Evolutionary conservation across 1,284 basidiomycete species (phyloP).

Genomic region (Fereydounia khargensis): DNA sequence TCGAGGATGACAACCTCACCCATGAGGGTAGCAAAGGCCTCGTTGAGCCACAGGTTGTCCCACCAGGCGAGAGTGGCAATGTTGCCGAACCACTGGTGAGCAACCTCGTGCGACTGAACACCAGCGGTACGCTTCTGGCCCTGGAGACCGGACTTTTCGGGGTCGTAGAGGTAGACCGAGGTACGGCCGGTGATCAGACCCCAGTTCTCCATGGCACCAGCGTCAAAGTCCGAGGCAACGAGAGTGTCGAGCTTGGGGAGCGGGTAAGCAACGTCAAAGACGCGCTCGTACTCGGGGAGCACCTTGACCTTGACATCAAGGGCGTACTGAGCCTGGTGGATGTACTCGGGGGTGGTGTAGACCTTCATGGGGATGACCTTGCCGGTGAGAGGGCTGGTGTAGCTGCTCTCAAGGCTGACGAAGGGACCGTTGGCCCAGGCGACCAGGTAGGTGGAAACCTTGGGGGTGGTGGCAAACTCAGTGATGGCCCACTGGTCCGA

Average conservation of each 20-base stretch:
- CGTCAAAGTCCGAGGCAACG: constrained; percentile 72
- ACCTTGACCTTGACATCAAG: constrained; percentile 85
- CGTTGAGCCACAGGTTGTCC: constrained; percentile 64
- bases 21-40: constrained; percentile 79
- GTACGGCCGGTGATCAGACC: constrained; percentile 87
- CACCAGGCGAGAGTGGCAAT: constrained; percentile 93
- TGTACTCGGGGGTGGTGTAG: constrained; percentile 78
- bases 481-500: constrained; percentile 56
- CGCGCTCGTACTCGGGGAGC: constrained; percentile 86
- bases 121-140: constrained; percentile 78
- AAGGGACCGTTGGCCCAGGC: constrained; percentile 87
- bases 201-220: constrained; percentile 88
- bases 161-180: constrained; percentile 77
- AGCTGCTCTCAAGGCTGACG: constrained; percentile 70
- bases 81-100: constrained; percentile 70
- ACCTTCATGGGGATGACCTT: constrained; percentile 79
- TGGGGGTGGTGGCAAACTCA: constrained; percentile 54
- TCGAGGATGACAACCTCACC: constrained; percentile 87
- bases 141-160: constrained; percentile 70
- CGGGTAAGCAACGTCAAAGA: constrained; percentile 83
- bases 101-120: constrained; percentile 74
- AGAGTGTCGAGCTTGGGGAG: constrained; percentile 69
- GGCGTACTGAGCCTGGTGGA: constrained; percentile 72
- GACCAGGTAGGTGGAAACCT: constrained; percentile 87
- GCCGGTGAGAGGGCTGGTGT: constrained; percentile 77